phyloP scores from a whole-genome alignment of 176 grass and related monocot genomes.

The Miscanthus lutarioriparius region DNA sequence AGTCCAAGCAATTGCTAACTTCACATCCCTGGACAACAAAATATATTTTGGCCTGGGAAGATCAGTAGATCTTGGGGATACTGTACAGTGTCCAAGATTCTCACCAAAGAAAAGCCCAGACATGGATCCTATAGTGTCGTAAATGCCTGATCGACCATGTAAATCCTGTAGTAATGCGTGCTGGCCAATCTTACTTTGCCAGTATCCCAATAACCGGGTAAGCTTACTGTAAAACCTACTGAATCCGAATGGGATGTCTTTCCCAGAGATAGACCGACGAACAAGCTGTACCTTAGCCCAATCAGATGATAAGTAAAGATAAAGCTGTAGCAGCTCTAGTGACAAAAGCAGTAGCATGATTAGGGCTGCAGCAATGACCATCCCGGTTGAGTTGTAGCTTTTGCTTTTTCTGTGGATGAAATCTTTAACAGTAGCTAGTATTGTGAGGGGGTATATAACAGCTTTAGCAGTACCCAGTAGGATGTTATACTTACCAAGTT shows the following conservation, averaged over 20 bases:
- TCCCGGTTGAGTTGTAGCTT: background rate
- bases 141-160: background rate
- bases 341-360: background rate
- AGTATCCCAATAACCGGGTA: background rate
- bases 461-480: background rate
- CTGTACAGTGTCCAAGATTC: background rate
- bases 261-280: background rate
- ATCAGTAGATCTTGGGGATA: too few relatives aligned
- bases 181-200: background rate
- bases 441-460: background rate
- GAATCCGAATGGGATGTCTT: background rate
- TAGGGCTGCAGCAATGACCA: background rate
- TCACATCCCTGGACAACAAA: too few relatives aligned
- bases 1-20: too few relatives aligned
- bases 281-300: background rate
- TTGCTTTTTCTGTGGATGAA: background rate
- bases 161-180: background rate
- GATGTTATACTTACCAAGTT: background rate
- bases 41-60: too few relatives aligned
- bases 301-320: background rate
- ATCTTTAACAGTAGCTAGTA: background rate
- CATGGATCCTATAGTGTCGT: background rate
- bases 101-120: background rate
- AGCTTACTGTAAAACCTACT: background rate
- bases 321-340: conserved; percentile 5